Evolutionary conservation across 352 stramenopile genomes (phyloP), one percentile per base, ranked within the genome.

Genomic region (Globisporangium perplexum): DNA sequence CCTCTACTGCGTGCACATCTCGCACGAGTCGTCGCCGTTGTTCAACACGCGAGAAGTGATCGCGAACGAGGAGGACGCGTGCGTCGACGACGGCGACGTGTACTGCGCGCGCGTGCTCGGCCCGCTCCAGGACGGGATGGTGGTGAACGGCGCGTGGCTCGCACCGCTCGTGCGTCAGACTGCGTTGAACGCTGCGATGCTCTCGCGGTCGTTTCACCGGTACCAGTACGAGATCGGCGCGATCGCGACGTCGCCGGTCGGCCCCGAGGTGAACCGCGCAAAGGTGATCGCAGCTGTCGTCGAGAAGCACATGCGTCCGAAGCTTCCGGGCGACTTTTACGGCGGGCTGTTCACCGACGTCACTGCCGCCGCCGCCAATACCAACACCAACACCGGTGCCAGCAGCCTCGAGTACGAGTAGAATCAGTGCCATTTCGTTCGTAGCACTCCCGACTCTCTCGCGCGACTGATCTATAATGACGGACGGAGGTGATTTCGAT

Each of bases 251-350:
- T 71, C 76, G n/a, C 75, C 76, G 24, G 68, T 85, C 8, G 72
- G 78, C 18, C 77, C 81, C 12, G 80, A 93, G 49, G 78, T 72
- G 55, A 88, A 88, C 47, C 81, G 84, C 14, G 78, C 72, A 26
- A 85, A 82, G 22, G 68, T 87, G 50, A 86, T 95, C 30, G 68
- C 70, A 8, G 74, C 77, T 1, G 77, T 93, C 46, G 70, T 91
- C 6, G 71, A 89, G 49, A 85, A 89, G 52, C 69, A 95, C 59
- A 90, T 95, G 71, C 78, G 69, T 14, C 82, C 84, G 17, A 83
- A 90, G 62, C 71, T 95, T 18, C 84, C 84, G 12, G 82, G 84
- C 30, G 80, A 95, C 59, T 95, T 95, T 59, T 95, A 95, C 59
- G 78, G 84, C 36, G 70, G 79, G 47, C 62, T 94, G 36, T 94